A percentile compares a stretch with the other conserved stretches of the same genome.
Evolutionary conservation across 2,329 filamentous ascomycete genomes (phyloP).

Genomic region (Penicillium sp.): DNA sequence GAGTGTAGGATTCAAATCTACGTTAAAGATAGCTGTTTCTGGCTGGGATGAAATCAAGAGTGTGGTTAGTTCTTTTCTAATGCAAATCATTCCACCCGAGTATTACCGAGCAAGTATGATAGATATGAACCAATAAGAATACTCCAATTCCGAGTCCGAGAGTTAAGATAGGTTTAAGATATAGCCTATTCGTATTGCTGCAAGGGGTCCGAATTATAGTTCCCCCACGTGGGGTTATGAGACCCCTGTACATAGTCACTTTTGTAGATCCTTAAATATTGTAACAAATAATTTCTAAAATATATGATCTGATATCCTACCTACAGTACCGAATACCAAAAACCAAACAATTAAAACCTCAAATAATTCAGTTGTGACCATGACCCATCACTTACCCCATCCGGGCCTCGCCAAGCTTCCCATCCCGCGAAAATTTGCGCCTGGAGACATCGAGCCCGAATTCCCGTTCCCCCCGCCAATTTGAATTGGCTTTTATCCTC

Average conservation of each 20-base stretch:
- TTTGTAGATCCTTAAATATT: background rate
- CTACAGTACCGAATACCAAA: background rate
- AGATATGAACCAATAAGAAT: background rate
- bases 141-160: background rate
- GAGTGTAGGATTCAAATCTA: background rate
- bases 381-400: constrained; percentile 8
- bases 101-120: background rate
- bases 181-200: background rate
- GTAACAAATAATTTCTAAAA: too few species aligned
- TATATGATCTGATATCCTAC: background rate
- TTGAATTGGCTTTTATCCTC: constrained; percentile 8
- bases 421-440: constrained; percentile 22
- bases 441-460: constrained; percentile 9
- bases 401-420: constrained; percentile 19
- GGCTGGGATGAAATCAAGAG: background rate
- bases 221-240: background rate
- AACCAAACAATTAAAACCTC: background rate
- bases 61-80: background rate
- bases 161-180: too few species aligned
- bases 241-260: background rate
- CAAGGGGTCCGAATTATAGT: background rate
- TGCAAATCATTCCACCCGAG: background rate
- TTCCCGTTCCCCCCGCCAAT: constrained; percentile 17
- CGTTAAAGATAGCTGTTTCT: background rate
- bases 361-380: background rate